Evolutionary conservation across 192 early-diverging fungal species (phyloP).

Genomic region (Dissophora globulifera): DNA sequence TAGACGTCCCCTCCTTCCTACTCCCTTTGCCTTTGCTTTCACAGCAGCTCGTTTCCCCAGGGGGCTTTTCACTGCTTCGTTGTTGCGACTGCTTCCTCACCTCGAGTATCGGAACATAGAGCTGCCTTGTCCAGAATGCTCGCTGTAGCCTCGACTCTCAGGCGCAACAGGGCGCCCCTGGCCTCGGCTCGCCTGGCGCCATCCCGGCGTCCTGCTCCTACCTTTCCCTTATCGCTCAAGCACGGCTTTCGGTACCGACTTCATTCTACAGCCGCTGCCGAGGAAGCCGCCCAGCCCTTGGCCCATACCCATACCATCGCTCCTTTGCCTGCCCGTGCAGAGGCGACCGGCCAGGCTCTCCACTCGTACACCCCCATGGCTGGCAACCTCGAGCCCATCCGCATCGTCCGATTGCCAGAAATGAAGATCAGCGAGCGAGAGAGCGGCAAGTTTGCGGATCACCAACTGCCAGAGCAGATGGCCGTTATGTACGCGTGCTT

Average conservation of each 20-base stretch:
- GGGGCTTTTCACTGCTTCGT: background rate
- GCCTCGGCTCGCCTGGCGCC: slow-evolving; percentile 12
- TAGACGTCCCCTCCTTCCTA: background rate
- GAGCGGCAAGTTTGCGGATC: slow-evolving; percentile 42
- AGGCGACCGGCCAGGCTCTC: slow-evolving; percentile 15
- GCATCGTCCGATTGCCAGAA: slow-evolving; percentile 39
- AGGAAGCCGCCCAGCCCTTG: slow-evolving; percentile 14
- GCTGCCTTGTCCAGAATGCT: too few species aligned
- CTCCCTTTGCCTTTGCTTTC: background rate
- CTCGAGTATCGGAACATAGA: background rate
- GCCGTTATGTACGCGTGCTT: slow-evolving; percentile 83
- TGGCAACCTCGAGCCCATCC: slow-evolving; percentile 30
- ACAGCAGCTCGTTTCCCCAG: too few species aligned
- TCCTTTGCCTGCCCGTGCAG: background rate
- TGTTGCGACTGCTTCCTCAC: background rate
- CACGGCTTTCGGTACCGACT: background rate
- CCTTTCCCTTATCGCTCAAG: background rate
- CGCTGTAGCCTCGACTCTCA: slow-evolving; percentile 41
- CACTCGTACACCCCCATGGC: slow-evolving; percentile 37
- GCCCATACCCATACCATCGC: slow-evolving; percentile 3
- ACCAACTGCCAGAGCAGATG: slow-evolving; percentile 75
- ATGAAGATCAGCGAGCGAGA: slow-evolving; percentile 26
- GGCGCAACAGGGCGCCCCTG: slow-evolving; percentile 26
- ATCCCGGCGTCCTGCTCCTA: background rate
- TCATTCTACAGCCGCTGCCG: slow-evolving; percentile 36